A percentile compares a stretch with the other conserved stretches of the same genome.
These are phyloP conservation scores for Xylaria sp. DNA, from an alignment of 2,329 filamentous ascomycete species.

Conservation along the genomic window DNA sequence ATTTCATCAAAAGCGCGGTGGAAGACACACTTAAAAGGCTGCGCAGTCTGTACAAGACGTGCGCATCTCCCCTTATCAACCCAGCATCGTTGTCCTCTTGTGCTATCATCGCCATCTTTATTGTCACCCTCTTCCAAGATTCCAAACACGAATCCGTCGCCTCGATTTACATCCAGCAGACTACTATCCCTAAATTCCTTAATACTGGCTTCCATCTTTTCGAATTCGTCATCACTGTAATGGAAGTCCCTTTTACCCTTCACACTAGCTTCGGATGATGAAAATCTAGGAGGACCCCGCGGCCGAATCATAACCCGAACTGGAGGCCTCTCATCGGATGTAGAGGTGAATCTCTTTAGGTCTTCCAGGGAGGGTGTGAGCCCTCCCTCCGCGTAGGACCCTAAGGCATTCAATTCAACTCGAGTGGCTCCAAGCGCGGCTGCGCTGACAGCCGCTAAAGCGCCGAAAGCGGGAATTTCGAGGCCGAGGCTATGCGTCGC, in stretches of 20 bases:
- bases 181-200: conserved; percentile 52
- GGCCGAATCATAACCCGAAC: conserved; percentile 68
- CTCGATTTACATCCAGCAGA: conserved; percentile 53
- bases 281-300: conserved; percentile 51
- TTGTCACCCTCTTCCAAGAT: conserved; percentile 50
- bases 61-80: conserved; percentile 58
- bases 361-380: conserved; percentile 61
- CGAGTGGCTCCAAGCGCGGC: conserved; percentile 59
- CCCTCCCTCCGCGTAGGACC: conserved; percentile 63
- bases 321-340: conserved; percentile 48
- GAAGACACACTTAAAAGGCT: conserved; percentile 61
- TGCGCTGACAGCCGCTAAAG: conserved; percentile 54
- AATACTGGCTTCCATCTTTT: conserved; percentile 57
- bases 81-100: conserved; percentile 27
- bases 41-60: conserved; percentile 56
- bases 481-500: conserved; percentile 48
- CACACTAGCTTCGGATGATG: conserved; percentile 37
- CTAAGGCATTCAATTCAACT: conserved; percentile 65
- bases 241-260: conserved; percentile 56
- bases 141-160: conserved; percentile 70
- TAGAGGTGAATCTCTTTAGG: conserved; percentile 48
- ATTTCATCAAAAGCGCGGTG: conserved; percentile 68
- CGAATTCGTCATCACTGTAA: conserved; percentile 59
- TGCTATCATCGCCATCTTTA: background rate
- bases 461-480: conserved; percentile 67